Conservation (phyloP, 371 early-diverging fungal species). For the Mucor sp. region DNA sequence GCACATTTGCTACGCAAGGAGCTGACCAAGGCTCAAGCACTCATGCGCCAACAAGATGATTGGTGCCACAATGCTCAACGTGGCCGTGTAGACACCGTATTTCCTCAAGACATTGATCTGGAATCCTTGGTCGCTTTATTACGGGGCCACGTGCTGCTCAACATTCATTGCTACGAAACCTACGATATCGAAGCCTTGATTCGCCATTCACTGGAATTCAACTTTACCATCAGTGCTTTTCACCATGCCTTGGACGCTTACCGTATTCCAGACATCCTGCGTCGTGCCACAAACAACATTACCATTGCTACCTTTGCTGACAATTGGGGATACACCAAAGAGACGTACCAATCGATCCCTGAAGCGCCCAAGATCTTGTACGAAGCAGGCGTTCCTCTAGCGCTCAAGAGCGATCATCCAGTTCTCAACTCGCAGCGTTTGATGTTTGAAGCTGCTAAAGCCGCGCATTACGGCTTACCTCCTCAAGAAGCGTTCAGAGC, state of each 20-base stretch:
- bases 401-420: conserved; percentile 81
- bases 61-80: conserved; percentile 71
- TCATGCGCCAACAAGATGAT: conserved; percentile 67
- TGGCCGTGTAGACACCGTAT: conserved; percentile 43
- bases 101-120: conserved; percentile 67
- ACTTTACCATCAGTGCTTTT: conserved; percentile 75
- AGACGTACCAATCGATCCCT: conserved; percentile 70
- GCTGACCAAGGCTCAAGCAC: conserved; percentile 58
- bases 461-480: conserved; percentile 70
- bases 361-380: conserved; percentile 60
- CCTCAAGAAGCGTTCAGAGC: conserved; percentile 59
- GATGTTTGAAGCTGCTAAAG: conserved; percentile 76
- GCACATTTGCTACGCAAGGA: conserved; percentile 70
- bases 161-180: conserved; percentile 77
- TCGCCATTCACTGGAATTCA: conserved; percentile 74
- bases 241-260: conserved; percentile 87
- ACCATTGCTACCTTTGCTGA: conserved; percentile 74
- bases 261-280: conserved; percentile 70
- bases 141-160: conserved; percentile 71
- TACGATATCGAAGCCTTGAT: conserved; percentile 77
- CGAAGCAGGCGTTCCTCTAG: conserved; percentile 70
- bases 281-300: conserved; percentile 63
- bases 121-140: conserved; percentile 70
- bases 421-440: conserved; percentile 70
- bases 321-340: conserved; percentile 75